Evolutionary conservation across 129 eudicot species (phyloP).

Genomic region (sunflower (Helianthus annuus)): DNA sequence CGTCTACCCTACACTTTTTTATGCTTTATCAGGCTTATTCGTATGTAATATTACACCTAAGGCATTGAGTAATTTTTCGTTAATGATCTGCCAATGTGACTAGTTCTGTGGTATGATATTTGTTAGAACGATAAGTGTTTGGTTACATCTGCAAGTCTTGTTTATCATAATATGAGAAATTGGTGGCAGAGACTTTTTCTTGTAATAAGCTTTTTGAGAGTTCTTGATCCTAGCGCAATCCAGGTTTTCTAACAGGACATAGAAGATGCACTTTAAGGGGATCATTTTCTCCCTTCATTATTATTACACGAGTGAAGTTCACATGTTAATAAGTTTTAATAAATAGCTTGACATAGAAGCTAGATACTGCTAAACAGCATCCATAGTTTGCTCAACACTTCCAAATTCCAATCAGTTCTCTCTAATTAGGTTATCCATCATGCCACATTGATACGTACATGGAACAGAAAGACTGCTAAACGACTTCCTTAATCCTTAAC

Average conservation of each 20-base stretch:
- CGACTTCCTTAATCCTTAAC: neutral
- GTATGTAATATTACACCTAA: too few relatives aligned
- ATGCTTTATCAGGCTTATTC: neutral
- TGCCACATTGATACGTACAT: neutral
- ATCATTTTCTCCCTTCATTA: neutral
- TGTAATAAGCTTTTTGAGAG: neutral
- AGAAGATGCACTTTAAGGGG: neutral
- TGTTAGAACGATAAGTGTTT: neutral
- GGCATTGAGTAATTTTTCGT: too few relatives aligned
- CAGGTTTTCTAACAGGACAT: neutral
- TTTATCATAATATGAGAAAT: neutral
- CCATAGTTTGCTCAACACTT: slow-evolving; percentile 2
- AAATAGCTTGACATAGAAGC: slow-evolving; percentile 10
- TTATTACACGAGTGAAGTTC: neutral
- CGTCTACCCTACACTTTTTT: neutral
- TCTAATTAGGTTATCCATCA: slow-evolving; percentile 6
- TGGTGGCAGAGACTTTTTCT: neutral
- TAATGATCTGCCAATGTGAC: too few relatives aligned
- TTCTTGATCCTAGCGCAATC: neutral
- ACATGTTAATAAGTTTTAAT: neutral
- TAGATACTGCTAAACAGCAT: neutral
- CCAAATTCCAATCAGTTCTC: neutral
- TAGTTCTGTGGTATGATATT: too few relatives aligned
- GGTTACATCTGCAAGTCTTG: neutral
- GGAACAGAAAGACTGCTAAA: neutral